phyloP scores from a whole-genome alignment of 148 eudicot genomes.

The Arctostaphylos glauca region DNA sequence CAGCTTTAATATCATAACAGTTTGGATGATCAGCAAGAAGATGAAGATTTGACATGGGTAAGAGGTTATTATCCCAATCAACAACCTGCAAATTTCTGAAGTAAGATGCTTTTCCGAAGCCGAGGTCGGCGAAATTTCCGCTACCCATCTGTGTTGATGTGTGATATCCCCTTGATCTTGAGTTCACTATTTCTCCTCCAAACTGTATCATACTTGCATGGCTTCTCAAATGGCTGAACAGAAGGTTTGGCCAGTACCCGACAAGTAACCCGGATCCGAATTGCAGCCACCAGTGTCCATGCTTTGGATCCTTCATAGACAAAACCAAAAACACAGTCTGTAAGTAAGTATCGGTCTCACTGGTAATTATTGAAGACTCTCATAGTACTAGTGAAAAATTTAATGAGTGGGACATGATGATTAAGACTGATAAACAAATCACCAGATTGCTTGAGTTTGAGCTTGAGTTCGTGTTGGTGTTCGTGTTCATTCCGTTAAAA shows the following conservation, averaged over 20 bases:
- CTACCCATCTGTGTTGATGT: constrained; percentile 98
- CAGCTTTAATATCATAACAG: constrained; percentile 81
- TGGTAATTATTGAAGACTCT: too few species aligned
- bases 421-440: too few species aligned
- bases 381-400: too few species aligned
- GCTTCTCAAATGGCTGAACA: constrained; percentile 71
- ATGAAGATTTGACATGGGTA: constrained; percentile 66
- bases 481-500: too few species aligned
- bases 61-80: constrained; percentile 92
- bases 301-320: constrained; percentile 77
- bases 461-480: too few species aligned
- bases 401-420: too few species aligned
- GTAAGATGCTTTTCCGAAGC: constrained; percentile 90
- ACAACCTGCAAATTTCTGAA: constrained; percentile 83
- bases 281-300: constrained; percentile 97
- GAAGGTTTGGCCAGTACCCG: constrained; percentile 87
- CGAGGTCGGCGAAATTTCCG: constrained; percentile 83
- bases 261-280: constrained; percentile 78
- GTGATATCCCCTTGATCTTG: constrained; percentile 70
- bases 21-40: constrained; percentile 91
- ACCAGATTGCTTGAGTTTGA: too few species aligned
- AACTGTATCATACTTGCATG: constrained; percentile 95
- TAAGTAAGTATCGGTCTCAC: too few species aligned
- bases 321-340: constrained; percentile 3
- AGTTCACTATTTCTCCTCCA: constrained; percentile 91